Percentiles rank a stretch among this genome's conserved stretches.
These are phyloP conservation scores for Cladosporium sp. DNA, from an alignment of 2,329 filamentous ascomycete species.

Conservation along the genomic window DNA sequence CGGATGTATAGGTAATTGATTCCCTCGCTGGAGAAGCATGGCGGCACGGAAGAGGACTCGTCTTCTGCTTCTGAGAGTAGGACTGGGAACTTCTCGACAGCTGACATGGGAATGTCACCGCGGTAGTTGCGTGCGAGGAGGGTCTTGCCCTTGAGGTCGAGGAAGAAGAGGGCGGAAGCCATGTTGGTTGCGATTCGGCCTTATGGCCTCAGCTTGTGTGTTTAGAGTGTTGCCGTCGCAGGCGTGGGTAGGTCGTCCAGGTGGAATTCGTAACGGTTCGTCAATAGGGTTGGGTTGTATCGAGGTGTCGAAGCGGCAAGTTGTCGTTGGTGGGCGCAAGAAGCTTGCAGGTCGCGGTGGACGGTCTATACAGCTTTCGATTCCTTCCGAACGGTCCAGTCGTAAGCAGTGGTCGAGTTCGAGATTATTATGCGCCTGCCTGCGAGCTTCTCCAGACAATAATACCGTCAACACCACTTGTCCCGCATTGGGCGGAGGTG, in stretches of 20 bases:
- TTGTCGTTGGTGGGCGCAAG: neutral
- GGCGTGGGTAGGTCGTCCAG: neutral
- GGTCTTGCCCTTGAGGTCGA: conserved; percentile 99
- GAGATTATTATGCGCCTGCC: conserved; percentile 13
- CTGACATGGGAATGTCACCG: conserved; percentile 98
- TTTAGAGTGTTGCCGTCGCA: neutral
- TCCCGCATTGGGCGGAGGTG: conserved; percentile 21
- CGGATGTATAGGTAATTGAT: conserved; percentile 99
- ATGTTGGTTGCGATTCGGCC: conserved; percentile 54
- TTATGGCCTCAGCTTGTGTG: conserved; percentile 7
- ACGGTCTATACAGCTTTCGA: neutral
- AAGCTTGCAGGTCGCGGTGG: neutral
- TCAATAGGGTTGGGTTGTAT: conserved; percentile 12
- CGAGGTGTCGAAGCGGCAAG: conserved; percentile 17
- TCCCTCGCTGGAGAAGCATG: conserved; percentile 97
- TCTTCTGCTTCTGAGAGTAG: conserved; percentile 98
- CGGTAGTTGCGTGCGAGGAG: conserved; percentile 97
- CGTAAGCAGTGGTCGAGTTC: neutral
- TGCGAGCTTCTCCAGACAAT: conserved; percentile 6
- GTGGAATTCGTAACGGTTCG: conserved; percentile 10
- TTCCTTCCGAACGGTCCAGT: neutral
- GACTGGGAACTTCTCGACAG: conserved; percentile 95
- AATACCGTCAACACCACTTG: conserved; percentile 19
- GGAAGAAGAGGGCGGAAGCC: conserved; percentile 97
- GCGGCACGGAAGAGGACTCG: conserved; percentile 94